Conservation (phyloP, 2,329 filamentous ascomycete species). For the Biscogniauxia mediterranea region DNA sequence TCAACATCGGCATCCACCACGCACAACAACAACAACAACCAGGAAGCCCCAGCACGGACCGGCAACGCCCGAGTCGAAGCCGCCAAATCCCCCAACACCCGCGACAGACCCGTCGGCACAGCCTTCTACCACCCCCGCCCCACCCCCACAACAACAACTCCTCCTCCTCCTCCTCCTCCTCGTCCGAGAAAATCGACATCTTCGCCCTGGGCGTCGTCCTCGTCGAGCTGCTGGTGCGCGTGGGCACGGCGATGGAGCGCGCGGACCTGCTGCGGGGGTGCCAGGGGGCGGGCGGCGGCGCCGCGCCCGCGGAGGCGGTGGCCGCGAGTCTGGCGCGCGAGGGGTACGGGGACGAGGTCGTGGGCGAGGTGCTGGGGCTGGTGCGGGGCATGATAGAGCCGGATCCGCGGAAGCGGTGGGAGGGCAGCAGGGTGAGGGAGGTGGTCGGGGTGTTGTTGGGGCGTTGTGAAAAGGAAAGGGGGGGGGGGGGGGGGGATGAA, state of each 20-base stretch:
- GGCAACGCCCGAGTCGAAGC: too few species aligned
- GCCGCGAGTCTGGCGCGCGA: constrained; percentile 15
- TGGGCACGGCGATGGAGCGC: constrained; percentile 52
- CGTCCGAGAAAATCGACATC: constrained; percentile 54
- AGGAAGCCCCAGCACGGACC: too few species aligned
- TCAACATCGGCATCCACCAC: too few species aligned
- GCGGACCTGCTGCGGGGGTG: constrained; percentile 27
- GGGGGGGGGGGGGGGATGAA: constrained; percentile 5
- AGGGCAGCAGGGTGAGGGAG: constrained; percentile 21
- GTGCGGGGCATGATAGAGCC: constrained; percentile 26
- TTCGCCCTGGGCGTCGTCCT: constrained; percentile 60
- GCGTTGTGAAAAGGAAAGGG: constrained; percentile 7
- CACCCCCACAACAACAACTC: constrained; percentile 4
- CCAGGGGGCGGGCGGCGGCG: constrained; percentile 26
- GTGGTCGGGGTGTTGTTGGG: constrained; percentile 19
- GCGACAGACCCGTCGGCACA: constrained; percentile 53
- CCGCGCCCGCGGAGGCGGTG: constrained; percentile 18
- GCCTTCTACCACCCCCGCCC: constrained; percentile 56
- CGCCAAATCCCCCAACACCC: neutral
- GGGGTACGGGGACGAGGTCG: constrained; percentile 17
- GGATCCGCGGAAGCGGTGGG: constrained; percentile 24
- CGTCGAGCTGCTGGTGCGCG: constrained; percentile 58
- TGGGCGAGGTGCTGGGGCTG: constrained; percentile 18
- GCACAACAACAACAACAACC: too few species aligned
- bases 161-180: neutral